Conservation (phyloP, 1,284 basidiomycete genomes). For the Coniferiporia weirii region DNA sequence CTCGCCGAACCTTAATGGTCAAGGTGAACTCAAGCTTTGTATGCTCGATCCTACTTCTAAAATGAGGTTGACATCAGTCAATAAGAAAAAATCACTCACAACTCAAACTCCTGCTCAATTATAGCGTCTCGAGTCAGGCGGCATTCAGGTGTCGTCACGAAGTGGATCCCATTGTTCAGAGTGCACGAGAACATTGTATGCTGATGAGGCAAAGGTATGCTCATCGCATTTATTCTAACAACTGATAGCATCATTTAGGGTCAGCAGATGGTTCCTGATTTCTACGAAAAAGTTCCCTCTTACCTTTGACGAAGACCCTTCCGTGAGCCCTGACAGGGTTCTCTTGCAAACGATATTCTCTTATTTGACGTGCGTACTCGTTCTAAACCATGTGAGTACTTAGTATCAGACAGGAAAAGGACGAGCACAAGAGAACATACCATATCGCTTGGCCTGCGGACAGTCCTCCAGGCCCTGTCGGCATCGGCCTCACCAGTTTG, state of each 20-base stretch:
- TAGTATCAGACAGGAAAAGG: slow-evolving; percentile 2
- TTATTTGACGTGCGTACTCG: slow-evolving; percentile 86
- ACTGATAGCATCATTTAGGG: slow-evolving; percentile 44
- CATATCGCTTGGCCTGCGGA: slow-evolving; percentile 91
- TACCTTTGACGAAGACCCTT: slow-evolving; percentile 91
- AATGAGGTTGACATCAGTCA: slow-evolving; percentile 2
- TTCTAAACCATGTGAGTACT: slow-evolving; percentile 46
- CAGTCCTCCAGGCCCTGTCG: slow-evolving; percentile 83
- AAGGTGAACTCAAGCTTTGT: slow-evolving; percentile 89
- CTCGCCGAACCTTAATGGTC: slow-evolving; percentile 76
- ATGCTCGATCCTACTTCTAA: slow-evolving; percentile 63
- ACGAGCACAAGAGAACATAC: slow-evolving; percentile 37
- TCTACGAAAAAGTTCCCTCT: slow-evolving; percentile 20
- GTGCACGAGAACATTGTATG: slow-evolving; percentile 81
- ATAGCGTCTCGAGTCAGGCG: slow-evolving; percentile 56
- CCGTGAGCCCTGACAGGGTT: slow-evolving; percentile 77
- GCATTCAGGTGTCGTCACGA: slow-evolving; percentile 86
- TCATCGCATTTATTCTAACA: slow-evolving; percentile 67
- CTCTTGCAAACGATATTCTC: slow-evolving; percentile 72
- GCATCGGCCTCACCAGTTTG: slow-evolving; percentile 75
- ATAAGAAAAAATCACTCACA: slow-evolving; percentile 48
- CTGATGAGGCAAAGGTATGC: slow-evolving; percentile 70
- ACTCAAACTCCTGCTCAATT: slow-evolving; percentile 91
- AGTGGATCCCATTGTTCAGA: slow-evolving; percentile 95
- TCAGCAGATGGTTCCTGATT: neutral